Evolutionary conservation across 768 basidiomycete genomes (phyloP), one percentile per base, ranked within the genome.

Genomic region (Tylopilus plumbeoviolaceoides): DNA sequence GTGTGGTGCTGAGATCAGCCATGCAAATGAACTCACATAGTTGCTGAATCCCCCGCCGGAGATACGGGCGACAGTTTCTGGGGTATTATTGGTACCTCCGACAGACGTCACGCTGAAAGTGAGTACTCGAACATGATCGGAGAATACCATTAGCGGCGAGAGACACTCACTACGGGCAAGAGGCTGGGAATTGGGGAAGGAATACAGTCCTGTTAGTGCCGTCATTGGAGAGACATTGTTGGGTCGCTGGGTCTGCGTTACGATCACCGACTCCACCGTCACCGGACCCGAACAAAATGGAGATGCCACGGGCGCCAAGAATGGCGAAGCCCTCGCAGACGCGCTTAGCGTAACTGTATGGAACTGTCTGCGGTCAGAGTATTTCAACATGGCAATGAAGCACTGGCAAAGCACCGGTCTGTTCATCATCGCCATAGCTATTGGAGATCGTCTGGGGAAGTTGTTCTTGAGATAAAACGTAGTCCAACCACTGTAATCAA

Each of bases 31-130:
- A 46, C 39, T 77, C 57, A 85, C 84, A 48, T 81, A 80, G 56
- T 85, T 74, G 63, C 85, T 87, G 71, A 89, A 90, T 3, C 87
- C 87, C 33, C 87, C 87, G 1, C 85, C 84, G 12, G 84, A 87
- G 71, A 87, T 84, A 56, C 48, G 64, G 0, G 76, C 78, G 0
- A 80, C 81, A 14, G 73, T 73, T 64, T 90, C 87, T 0, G 84
- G 86, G 46, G 85, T 68, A 38, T 69, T 55, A 21, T 65, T 67
- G 1, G 87, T 89, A 9, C 80, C 88, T 7, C 88, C 88, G 3
- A 91, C 87, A 3, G 83, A 56, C 4, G 88, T 91, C 18, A 88
- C 83, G 56, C 87, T 89, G 8, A 10, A 20, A 28, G 18, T 2
- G 21, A 28, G 18, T 2, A 20, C 50, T 44, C 11, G 5, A 33